Base-by-base conservation (phyloP, 2,329 filamentous ascomycete genomes). In the Trematosphaeria pertusa region DNA sequence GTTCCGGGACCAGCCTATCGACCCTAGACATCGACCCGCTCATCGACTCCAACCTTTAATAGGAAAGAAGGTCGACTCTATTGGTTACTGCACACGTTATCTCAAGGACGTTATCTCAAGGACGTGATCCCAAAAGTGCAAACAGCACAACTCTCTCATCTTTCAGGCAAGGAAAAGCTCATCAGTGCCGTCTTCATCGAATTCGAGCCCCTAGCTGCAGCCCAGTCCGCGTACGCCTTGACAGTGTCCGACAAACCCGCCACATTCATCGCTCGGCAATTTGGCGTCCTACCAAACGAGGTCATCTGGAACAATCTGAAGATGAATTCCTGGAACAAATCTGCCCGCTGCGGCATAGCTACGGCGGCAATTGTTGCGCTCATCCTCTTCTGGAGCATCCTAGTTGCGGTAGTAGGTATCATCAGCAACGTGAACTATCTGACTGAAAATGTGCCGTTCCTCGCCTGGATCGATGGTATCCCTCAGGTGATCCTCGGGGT, bases 401-500 rank as follows among this genome's bases (percentile, higher is more conserved):
- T 32, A 8, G 39, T 42, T 8, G 39, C 39, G 3, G 2, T 42
- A 4, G 39, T 42, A 2, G 39, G 39, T 14, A 42, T 42, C 31
- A 42, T 42, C 31, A 42, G 39, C 31, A 42, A 42, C 21, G 39
- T 42, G 21, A 42, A 42, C 15, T 42, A 42, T n/a, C 15, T 42
- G 14, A 42, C 39, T 3, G 39, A 20, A 22, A 34, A 42, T 33
- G 39, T 42, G 14, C 31, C 39, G n/a, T 42, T 42, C 30, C 39
- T 42, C 3, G 4, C 15, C 7, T 78, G 74, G 66, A 73, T 78
- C 42, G 56, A 72, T 33, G 50, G 66, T 9, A 73, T 78, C 17
- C 74, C 75, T 1, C 24, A 33, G 1, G 63, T 66, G 7, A 70
- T 76, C 26, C 56, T 75, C 2, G 75, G 75, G 53, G 67, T 78